A percentile compares a stretch with the other conserved stretches of the same genome.
Conservation (phyloP, 768 basidiomycete species). For the Agrocybe praecox region DNA sequence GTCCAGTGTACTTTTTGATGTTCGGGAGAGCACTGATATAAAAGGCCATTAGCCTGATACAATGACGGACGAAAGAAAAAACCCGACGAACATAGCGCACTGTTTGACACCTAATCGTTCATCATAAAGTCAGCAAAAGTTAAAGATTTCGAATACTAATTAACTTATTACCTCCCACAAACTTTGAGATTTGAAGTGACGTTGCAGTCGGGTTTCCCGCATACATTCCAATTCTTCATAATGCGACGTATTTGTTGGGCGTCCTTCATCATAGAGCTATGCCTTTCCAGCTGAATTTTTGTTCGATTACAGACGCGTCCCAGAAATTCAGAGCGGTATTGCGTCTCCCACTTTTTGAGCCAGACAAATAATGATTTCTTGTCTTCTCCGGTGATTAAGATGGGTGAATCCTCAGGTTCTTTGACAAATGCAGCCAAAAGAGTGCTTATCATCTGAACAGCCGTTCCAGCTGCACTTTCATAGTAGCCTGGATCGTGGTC, state of each 20-base stretch:
- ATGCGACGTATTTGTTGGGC: slow-evolving; percentile 15
- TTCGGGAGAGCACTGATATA: slow-evolving; percentile 23
- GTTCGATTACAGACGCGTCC: slow-evolving; percentile 17
- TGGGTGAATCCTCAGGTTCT: slow-evolving; percentile 15
- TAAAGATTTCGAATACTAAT: not conserved
- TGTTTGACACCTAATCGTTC: slow-evolving; percentile 18
- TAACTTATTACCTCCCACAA: slow-evolving; percentile 13
- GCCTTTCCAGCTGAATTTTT: slow-evolving; percentile 12
- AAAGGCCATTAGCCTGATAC: too few relatives aligned
- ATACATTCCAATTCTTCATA: slow-evolving; percentile 20
- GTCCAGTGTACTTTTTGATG: slow-evolving; percentile 29
- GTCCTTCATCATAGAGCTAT: slow-evolving; percentile 11
- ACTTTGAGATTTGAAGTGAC: slow-evolving; percentile 17
- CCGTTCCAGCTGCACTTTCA: slow-evolving; percentile 18
- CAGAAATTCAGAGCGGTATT: slow-evolving; percentile 14
- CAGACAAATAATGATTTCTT: slow-evolving; percentile 14
- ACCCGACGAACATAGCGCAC: slow-evolving; percentile 18
- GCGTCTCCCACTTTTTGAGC: slow-evolving; percentile 19
- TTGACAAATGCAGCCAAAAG: slow-evolving; percentile 20
- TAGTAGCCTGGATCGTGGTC: slow-evolving; percentile 21
- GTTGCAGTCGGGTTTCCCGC: slow-evolving; percentile 16
- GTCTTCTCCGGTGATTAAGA: slow-evolving; percentile 8
- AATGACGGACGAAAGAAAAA: too few relatives aligned
- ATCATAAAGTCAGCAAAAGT: too few relatives aligned
- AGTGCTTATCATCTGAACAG: slow-evolving; percentile 21